These are phyloP conservation scores for Tolypocladium capitatum DNA, from an alignment of 2,329 filamentous ascomycete genomes.

Conservation along the genomic window DNA sequence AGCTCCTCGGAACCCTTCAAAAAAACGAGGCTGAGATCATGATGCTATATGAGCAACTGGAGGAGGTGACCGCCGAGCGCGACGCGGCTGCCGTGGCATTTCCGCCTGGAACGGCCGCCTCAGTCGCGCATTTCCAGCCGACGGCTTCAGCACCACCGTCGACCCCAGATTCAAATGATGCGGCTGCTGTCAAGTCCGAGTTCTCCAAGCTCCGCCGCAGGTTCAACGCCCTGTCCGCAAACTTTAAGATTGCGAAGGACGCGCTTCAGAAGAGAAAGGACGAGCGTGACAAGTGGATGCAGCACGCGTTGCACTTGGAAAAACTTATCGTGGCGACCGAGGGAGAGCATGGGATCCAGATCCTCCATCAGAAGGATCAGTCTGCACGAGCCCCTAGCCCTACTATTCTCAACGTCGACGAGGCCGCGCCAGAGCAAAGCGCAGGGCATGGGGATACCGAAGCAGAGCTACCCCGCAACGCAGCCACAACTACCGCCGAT, in stretches of 20 bases:
- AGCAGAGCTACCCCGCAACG: background rate
- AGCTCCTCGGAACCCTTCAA: background rate
- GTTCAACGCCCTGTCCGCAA: constrained; percentile 26
- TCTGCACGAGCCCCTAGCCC: background rate
- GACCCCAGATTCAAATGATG: constrained; percentile 3
- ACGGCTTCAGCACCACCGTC: background rate
- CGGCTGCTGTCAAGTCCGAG: constrained; percentile 13
- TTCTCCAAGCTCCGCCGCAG: constrained; percentile 24
- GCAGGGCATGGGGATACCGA: background rate
- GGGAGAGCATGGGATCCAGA: constrained; percentile 19
- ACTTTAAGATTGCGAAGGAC: constrained; percentile 26
- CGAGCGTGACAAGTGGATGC: constrained; percentile 30
- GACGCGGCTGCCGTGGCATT: background rate
- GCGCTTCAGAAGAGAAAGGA: constrained; percentile 26
- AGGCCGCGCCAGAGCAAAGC: background rate
- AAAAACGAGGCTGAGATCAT: background rate
- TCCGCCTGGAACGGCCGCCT: background rate
- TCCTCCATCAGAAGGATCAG: constrained; percentile 9
- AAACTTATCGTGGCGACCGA: constrained; percentile 30
- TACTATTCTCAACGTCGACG: background rate
- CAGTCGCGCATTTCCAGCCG: too few relatives aligned
- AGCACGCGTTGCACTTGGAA: constrained; percentile 29
- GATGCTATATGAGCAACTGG: background rate
- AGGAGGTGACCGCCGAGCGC: background rate
- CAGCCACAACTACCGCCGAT: background rate